Base-by-base conservation (phyloP, 495 filamentous ascomycete species). In the Penicillium goetzii region DNA sequence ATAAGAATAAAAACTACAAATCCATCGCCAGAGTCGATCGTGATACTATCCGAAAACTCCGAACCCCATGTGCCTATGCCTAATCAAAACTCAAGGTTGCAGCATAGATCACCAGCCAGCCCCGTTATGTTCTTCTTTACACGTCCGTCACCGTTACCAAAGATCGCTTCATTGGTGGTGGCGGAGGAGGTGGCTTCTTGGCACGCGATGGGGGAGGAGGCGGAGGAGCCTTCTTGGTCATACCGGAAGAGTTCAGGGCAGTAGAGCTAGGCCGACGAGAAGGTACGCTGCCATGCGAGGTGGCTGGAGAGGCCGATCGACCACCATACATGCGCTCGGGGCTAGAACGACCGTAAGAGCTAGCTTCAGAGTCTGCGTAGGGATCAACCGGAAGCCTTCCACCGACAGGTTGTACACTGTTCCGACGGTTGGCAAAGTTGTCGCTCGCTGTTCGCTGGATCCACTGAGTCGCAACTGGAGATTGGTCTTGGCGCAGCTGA, bases 131-230 rank as follows among this genome's bases (percentile, higher is more conserved):
- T 9, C 1, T 15, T n/a, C 25, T 25, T 60, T 67, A 80, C 17
- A 63, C 64, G 56, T 74, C 68, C 1, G 61, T 64, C 15, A 72
- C 74, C 55, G 79, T 74, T 12, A 80, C 58, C 60, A 79, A 59
- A 26, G 73, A 72, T 28, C 80, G 69, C 68, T 84, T 84, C 76
- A 78, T 78, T 3, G 82, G 80, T 6, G 81, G 82, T 30, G 81
- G 81, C 4, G 80, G 80, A 21, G 90, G 91, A 53, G 90, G 90
- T 10, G 89, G 80, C 41, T 91, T 96, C 85, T 90, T 93, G 14
- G 86, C 77, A 65, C 90, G 80, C 61, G 87, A 89, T n/a, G 92
- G 92, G 14, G 92, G 92, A 25, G 91, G 92, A 38, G 91, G 92
- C 8, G 91, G 92, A 38, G 91, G 89, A 10, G 84, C 86, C 74